These are phyloP conservation scores for Elymus sibiricus DNA, from an alignment of 176 grass and related monocot species.

Conservation along the genomic window DNA sequence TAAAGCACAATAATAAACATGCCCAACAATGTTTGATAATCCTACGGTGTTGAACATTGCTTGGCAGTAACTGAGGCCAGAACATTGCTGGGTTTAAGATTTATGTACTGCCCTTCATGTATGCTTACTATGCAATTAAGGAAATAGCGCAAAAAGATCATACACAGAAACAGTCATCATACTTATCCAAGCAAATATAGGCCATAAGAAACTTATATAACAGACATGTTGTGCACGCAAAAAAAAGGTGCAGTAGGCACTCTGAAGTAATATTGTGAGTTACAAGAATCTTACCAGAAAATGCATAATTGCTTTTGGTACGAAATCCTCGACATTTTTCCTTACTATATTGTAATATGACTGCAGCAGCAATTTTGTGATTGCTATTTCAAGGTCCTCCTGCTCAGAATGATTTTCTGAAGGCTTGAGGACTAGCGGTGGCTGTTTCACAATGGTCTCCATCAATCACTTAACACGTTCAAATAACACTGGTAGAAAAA, in stretches of 20 bases:
- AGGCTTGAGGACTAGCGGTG: conserved; percentile 80
- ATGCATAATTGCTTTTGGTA: conserved; percentile 99
- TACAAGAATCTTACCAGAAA: conserved; percentile 58
- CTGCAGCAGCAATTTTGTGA: conserved; percentile 95
- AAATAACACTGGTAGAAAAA: conserved; percentile 12
- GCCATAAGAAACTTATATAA: neutral
- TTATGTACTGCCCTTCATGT: neutral
- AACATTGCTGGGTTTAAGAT: conserved; percentile 5
- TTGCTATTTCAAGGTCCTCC: conserved; percentile 92
- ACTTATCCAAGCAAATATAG: neutral
- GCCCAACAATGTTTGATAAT: neutral
- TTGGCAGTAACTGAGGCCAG: neutral
- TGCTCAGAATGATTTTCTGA: conserved; percentile 91
- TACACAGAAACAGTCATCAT: neutral
- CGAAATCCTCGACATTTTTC: conserved; percentile 92
- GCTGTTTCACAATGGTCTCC: conserved; percentile 52
- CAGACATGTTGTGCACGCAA: neutral
- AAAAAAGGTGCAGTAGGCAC: neutral
- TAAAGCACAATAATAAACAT: neutral
- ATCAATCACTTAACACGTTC: conserved; percentile 25
- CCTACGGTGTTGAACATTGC: neutral
- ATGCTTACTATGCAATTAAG: neutral
- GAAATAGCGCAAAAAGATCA: neutral
- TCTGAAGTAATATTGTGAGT: neutral
- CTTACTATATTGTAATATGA: conserved; percentile 99